These are phyloP conservation scores for Cystobasidium sp. DNA, from an alignment of 1,284 basidiomycete species.

Conservation along the genomic window DNA sequence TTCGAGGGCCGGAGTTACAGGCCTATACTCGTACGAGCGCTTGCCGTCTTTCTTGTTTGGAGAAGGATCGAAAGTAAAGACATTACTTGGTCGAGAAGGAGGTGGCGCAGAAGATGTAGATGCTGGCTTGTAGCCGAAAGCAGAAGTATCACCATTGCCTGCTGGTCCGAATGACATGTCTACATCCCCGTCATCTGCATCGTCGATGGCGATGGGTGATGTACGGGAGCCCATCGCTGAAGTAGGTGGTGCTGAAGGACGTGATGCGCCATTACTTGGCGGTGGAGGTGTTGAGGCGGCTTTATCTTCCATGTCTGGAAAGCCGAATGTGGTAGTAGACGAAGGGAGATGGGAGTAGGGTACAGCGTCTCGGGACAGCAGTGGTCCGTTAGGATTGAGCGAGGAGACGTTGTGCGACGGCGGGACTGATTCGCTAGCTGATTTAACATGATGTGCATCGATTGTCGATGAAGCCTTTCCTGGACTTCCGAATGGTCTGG, in stretches of 20 bases:
- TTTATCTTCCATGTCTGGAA: background rate
- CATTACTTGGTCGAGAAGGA: constrained; percentile 3
- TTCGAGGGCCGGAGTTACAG: constrained; percentile 72
- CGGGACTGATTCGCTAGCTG: background rate
- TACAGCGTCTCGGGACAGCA: constrained; percentile 36
- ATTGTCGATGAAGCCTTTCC: constrained; percentile 2
- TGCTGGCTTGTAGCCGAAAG: background rate
- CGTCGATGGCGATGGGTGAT: constrained; percentile 60
- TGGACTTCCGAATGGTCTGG: background rate
- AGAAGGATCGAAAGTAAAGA: constrained; percentile 33
- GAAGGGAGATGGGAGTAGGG: constrained; percentile 39
- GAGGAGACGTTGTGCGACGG: background rate
- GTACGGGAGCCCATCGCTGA: constrained; percentile 63
- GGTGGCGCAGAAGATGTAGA: background rate
- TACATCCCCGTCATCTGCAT: constrained; percentile 55
- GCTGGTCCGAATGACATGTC: constrained; percentile 60
- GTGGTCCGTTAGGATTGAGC: constrained; percentile 32
- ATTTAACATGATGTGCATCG: background rate
- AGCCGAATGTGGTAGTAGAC: background rate
- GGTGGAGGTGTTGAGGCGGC: constrained; percentile 8
- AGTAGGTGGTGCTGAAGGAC: constrained; percentile 20
- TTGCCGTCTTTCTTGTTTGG: constrained; percentile 35
- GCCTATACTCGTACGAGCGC: constrained; percentile 58
- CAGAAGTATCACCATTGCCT: constrained; percentile 66
- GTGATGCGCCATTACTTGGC: constrained; percentile 4